Conservation (phyloP, 169 alveolate species). For the Condylostoma magnum region DNA sequence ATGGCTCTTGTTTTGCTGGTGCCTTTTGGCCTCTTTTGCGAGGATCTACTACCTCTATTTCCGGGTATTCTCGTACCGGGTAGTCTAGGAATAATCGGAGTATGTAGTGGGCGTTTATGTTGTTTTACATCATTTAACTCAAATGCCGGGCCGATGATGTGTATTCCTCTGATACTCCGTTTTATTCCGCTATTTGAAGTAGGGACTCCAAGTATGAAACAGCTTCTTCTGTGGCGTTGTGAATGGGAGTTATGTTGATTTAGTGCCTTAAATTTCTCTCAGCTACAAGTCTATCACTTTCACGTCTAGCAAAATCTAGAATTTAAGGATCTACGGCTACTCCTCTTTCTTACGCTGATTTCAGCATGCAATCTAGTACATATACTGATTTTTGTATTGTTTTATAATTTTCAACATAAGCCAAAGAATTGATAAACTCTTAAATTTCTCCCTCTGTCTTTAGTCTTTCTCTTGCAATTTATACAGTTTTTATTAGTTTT, state of each 20-base stretch:
- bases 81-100: slow-evolving; percentile 55
- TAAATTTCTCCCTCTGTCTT: slow-evolving; percentile 52
- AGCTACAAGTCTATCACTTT: slow-evolving; percentile 55
- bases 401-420: slow-evolving; percentile 56
- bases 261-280: slow-evolving; percentile 63
- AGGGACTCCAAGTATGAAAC: slow-evolving; percentile 42
- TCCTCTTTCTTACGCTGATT: slow-evolving; percentile 43
- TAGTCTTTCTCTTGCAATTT: slow-evolving; percentile 44
- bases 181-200: slow-evolving; percentile 44
- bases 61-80: slow-evolving; percentile 77
- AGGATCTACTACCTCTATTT: slow-evolving; percentile 57
- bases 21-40: slow-evolving; percentile 37
- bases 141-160: slow-evolving; percentile 39
- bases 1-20: slow-evolving; percentile 7
- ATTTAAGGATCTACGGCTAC: slow-evolving; percentile 46
- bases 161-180: slow-evolving; percentile 48
- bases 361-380: slow-evolving; percentile 44
- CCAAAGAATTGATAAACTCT: slow-evolving; percentile 39
- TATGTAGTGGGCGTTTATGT: slow-evolving; percentile 59
- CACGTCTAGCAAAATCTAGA: slow-evolving; percentile 33
- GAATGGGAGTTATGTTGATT: slow-evolving; percentile 39
- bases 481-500: slow-evolving; percentile 46
- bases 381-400: slow-evolving; percentile 56
- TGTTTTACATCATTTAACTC: slow-evolving; percentile 46
- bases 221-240: slow-evolving; percentile 45